phyloP scores from a whole-genome alignment of 2,329 filamentous ascomycete species.

The Aspergillus sp. region DNA sequence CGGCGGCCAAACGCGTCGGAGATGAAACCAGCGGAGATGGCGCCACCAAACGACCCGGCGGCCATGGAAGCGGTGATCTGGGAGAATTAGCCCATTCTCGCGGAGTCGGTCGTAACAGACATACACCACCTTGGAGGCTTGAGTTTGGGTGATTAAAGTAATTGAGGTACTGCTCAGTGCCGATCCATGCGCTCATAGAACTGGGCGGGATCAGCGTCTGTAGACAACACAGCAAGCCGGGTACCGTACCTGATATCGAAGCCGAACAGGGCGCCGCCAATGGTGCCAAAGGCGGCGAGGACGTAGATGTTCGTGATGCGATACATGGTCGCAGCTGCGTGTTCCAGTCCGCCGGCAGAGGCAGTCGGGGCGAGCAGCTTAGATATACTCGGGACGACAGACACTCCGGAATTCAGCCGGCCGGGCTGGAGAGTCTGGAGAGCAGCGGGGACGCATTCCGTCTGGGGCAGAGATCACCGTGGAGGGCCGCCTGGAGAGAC shows the following conservation, averaged over 20 bases:
- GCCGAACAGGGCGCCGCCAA: constrained; percentile 49
- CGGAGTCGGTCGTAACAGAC: constrained; percentile 2
- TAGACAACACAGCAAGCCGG: constrained; percentile 20
- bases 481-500: background rate
- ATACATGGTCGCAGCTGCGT: constrained; percentile 16
- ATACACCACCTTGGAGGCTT: constrained; percentile 28
- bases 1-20: constrained; percentile 32
- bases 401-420: too few relatives aligned
- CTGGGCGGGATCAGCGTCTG: constrained; percentile 9
- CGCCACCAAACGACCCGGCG: constrained; percentile 59
- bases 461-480: background rate
- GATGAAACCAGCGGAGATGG: constrained; percentile 33
- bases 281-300: constrained; percentile 48
- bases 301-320: constrained; percentile 43
- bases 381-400: too few relatives aligned
- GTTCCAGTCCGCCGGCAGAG: too few relatives aligned
- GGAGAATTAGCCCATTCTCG: constrained; percentile 34
- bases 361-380: background rate
- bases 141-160: constrained; percentile 44
- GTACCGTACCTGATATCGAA: constrained; percentile 50
- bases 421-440: too few relatives aligned
- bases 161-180: constrained; percentile 43
- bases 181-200: constrained; percentile 39
- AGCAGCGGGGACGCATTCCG: too few relatives aligned
- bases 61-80: constrained; percentile 62